phyloP scores from a whole-genome alignment of 208 protist species.

The Strigomonas culicis region DNA sequence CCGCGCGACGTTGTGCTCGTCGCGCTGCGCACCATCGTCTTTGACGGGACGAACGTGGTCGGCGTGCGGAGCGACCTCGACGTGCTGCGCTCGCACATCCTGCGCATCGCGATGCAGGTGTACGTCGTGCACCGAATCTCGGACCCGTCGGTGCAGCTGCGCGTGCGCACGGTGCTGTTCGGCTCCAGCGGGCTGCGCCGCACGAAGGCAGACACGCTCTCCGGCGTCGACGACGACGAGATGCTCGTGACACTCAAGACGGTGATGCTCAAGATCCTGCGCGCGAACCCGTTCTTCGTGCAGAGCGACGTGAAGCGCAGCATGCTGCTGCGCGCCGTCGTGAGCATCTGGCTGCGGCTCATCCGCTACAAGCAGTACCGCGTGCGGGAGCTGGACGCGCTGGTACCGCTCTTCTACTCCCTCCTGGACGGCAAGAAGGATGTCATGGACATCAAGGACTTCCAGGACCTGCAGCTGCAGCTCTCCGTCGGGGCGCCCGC shows the following conservation, averaged over 20 bases:
- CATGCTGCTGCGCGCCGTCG: slow-evolving; percentile 35
- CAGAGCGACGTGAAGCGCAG: slow-evolving; percentile 43
- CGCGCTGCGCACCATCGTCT: slow-evolving; percentile 34
- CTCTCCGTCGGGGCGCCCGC: background rate
- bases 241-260: slow-evolving; percentile 45
- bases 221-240: slow-evolving; percentile 42
- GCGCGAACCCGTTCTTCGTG: slow-evolving; percentile 64
- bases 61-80: slow-evolving; percentile 32
- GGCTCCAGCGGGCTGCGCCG: slow-evolving; percentile 59
- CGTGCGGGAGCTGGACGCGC: slow-evolving; percentile 28
- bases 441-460: slow-evolving; percentile 15
- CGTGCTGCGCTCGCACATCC: slow-evolving; percentile 39
- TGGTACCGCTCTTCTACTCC: slow-evolving; percentile 49
- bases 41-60: slow-evolving; percentile 38
- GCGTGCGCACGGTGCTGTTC: slow-evolving; percentile 57
- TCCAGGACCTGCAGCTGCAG: background rate
- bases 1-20: slow-evolving; percentile 33
- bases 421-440: slow-evolving; percentile 57
- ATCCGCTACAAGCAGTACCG: slow-evolving; percentile 53
- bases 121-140: slow-evolving; percentile 42
- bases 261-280: slow-evolving; percentile 37
- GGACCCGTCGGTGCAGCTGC: slow-evolving; percentile 48
- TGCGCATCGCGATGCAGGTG: slow-evolving; percentile 58
- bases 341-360: slow-evolving; percentile 46
- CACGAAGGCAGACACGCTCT: slow-evolving; percentile 19